Conservation (phyloP, 2,329 filamentous ascomycete species). For the Fusarium redolens region DNA sequence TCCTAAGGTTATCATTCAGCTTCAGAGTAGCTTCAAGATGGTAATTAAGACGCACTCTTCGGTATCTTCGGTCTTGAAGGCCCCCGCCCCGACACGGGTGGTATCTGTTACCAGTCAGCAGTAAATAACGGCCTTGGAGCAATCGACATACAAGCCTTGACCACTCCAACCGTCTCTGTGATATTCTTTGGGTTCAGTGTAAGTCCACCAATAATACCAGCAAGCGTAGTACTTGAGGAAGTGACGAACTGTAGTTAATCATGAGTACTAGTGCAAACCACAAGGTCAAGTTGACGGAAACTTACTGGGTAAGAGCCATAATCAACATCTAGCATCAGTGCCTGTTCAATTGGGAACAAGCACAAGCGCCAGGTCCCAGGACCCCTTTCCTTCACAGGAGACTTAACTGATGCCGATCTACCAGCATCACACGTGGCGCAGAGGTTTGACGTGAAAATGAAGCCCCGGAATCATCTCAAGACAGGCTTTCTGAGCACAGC, state of each 20-base stretch:
- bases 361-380: not conserved
- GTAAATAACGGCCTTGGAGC: not conserved
- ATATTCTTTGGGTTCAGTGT: not conserved
- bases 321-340: not conserved
- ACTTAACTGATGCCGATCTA: not conserved
- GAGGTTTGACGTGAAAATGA: not conserved
- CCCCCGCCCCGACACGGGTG: not conserved
- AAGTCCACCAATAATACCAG: not conserved
- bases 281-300: not conserved
- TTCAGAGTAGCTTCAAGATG: not conserved
- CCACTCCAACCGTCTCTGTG: not conserved
- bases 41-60: not conserved
- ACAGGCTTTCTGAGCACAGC: not conserved
- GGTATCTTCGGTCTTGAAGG: not conserved
- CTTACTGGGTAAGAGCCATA: not conserved
- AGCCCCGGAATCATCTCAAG: not conserved
- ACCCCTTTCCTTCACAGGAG: not conserved
- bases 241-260: not conserved
- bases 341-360: not conserved
- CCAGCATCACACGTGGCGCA: not conserved
- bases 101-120: not conserved
- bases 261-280: not conserved
- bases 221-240: not conserved
- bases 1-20: not conserved
- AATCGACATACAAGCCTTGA: not conserved